phyloP scores from a whole-genome alignment of 371 early-diverging fungal species.

The Dichotomocladium elegans region DNA sequence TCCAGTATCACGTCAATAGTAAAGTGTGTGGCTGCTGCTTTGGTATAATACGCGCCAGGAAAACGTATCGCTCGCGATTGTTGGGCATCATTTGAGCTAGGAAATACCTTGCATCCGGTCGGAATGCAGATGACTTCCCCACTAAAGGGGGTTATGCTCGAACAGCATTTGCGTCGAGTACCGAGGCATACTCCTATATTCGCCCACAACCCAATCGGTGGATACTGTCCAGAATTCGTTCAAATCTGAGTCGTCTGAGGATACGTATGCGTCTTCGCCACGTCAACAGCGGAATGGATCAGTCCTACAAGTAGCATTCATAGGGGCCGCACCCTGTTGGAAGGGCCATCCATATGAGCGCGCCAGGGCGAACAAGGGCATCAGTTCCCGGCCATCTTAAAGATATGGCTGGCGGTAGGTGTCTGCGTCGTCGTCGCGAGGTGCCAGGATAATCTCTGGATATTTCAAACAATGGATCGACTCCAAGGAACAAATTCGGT shows the following conservation, averaged over 20 bases:
- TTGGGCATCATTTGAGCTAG: too few species aligned
- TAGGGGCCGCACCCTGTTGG: slow-evolving; percentile 37
- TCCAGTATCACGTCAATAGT: too few species aligned
- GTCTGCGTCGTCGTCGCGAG: slow-evolving; percentile 13
- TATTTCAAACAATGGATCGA: slow-evolving; percentile 39
- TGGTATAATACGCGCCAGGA: too few species aligned
- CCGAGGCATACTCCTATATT: too few species aligned
- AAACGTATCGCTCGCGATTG: too few species aligned
- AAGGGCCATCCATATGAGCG: too few species aligned
- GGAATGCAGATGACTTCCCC: too few species aligned
- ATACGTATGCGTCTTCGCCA: slow-evolving; percentile 11
- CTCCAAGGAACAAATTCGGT: slow-evolving; percentile 19
- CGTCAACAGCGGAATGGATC: slow-evolving; percentile 8
- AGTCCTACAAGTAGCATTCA: slow-evolving; percentile 24
- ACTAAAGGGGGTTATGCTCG: too few species aligned
- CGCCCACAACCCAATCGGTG: slow-evolving; percentile 35
- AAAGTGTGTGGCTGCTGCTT: too few species aligned
- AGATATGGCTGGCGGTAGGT: slow-evolving; percentile 18
- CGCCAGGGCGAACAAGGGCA: slow-evolving; percentile 30
- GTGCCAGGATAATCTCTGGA: slow-evolving; percentile 9
- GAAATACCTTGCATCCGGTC: too few species aligned
- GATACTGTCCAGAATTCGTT: slow-evolving; percentile 31
- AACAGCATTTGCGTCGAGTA: too few species aligned
- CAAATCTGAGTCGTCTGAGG: slow-evolving; percentile 24
- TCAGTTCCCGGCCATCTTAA: slow-evolving; percentile 30